These are phyloP conservation scores for Jackrogersella multiformis DNA, from an alignment of 495 filamentous ascomycete species.

Conservation along the genomic window DNA sequence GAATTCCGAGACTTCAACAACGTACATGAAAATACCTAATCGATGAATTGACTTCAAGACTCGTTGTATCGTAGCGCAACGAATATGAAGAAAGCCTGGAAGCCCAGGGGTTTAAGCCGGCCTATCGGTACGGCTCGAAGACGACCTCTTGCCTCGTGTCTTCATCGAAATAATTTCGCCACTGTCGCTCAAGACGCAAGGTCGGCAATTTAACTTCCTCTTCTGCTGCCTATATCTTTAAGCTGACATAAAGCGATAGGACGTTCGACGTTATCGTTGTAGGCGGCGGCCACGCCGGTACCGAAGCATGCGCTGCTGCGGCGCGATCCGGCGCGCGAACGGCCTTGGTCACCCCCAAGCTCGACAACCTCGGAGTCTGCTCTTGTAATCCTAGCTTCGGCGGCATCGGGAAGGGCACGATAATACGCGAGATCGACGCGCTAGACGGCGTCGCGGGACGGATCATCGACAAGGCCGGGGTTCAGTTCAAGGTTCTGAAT, in stretches of 20 bases:
- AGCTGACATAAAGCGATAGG: conserved; percentile 50
- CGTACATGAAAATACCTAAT: not conserved
- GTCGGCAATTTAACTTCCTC: conserved; percentile 24
- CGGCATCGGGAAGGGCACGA: conserved; percentile 98
- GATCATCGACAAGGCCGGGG: conserved; percentile 91
- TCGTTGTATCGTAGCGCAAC: not conserved
- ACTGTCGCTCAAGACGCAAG: conserved; percentile 51
- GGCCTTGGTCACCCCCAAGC: conserved; percentile 84
- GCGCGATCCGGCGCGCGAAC: conserved; percentile 90
- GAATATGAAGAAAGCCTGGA: conserved; percentile 50
- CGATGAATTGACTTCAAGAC: not conserved
- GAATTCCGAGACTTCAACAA: conserved; percentile 7
- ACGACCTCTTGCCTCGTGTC: conserved; percentile 20
- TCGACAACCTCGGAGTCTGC: conserved; percentile 92
- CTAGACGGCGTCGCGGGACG: conserved; percentile 90
- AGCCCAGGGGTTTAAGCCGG: conserved; percentile 47
- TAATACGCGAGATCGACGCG: conserved; percentile 94
- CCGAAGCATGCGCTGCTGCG: conserved; percentile 93
- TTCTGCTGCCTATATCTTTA: not conserved
- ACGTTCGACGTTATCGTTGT: conserved; percentile 94
- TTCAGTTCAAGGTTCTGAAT: conserved; percentile 92
- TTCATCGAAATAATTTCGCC: conserved; percentile 47
- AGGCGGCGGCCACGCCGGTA: conserved; percentile 93
- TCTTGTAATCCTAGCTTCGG: conserved; percentile 98
- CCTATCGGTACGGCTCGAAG: conserved; percentile 23